Conservation (phyloP, 768 basidiomycete species). For the Cystobasidium ongulense region DNA sequence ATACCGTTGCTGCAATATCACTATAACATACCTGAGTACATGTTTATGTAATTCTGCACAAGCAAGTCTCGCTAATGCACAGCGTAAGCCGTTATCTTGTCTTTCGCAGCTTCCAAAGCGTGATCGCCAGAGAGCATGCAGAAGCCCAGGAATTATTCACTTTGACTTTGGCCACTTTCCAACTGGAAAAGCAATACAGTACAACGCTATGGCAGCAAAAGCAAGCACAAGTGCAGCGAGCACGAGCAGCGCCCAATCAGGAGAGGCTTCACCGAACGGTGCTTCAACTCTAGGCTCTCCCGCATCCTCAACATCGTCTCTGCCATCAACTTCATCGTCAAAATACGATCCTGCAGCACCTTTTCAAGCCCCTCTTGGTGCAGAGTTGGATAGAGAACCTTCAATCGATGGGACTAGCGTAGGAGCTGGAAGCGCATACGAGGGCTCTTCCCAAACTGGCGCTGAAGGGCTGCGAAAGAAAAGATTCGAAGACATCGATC, state of each 20-base stretch:
- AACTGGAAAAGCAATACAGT: background rate
- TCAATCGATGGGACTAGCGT: constrained; percentile 27
- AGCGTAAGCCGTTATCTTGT: too few species aligned
- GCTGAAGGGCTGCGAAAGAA: constrained; percentile 15
- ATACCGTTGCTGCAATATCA: too few species aligned
- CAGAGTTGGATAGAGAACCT: constrained; percentile 21
- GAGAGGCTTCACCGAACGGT: background rate
- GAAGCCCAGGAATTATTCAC: background rate
- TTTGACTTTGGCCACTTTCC: background rate
- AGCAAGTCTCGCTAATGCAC: too few species aligned
- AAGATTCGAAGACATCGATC: constrained; percentile 28
- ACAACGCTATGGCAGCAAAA: background rate
- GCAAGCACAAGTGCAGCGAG: constrained; percentile 6
- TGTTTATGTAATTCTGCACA: too few species aligned
- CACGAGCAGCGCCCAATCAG: background rate
- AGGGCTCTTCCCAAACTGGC: background rate
- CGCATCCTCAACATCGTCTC: constrained; percentile 1
- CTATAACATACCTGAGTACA: background rate
- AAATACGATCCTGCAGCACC: constrained; percentile 22
- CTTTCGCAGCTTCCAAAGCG: too few species aligned
- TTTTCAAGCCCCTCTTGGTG: constrained; percentile 26
- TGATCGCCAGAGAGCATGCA: background rate
- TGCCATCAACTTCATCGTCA: constrained; percentile 14
- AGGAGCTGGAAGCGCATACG: constrained; percentile 20
- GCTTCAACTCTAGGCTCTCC: constrained; percentile 1